These are phyloP conservation scores for Vanderwaltozyma polyspora DNA, from an alignment of 805 yeast species.

Conservation along the genomic window DNA sequence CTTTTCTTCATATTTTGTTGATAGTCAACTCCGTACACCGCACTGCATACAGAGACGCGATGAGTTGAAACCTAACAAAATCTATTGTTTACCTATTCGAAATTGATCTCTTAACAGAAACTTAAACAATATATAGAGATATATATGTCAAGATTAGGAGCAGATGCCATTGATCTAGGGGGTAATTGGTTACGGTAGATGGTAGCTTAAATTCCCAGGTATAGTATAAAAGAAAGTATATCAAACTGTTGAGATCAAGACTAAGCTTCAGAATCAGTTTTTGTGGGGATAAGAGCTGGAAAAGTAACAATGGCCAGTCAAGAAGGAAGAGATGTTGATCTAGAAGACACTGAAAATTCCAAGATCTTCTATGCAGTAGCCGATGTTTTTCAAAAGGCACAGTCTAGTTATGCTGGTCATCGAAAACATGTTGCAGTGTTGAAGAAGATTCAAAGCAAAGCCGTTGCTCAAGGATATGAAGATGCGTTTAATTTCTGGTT, in stretches of 20 bases:
- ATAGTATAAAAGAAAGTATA: no score
- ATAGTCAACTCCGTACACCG: not conserved
- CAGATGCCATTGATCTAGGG: no score
- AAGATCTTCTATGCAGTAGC: conserved; percentile 42
- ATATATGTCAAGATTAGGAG: no score
- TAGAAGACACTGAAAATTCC: conserved; percentile 18
- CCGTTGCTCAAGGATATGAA: conserved; percentile 40
- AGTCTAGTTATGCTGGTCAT: conserved; percentile 61
- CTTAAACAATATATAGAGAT: no score
- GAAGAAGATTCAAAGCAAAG: conserved; percentile 44
- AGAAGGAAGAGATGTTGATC: not conserved
- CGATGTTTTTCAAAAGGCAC: conserved; percentile 72
- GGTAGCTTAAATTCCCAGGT: no score
- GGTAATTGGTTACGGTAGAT: not conserved
- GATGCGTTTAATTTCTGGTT: conserved; percentile 52
- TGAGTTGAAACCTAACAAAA: no score
- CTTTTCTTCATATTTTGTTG: no score
- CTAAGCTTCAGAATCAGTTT: not conserved
- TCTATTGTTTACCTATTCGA: not conserved
- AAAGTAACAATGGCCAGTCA: not conserved
- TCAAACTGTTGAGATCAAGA: no score
- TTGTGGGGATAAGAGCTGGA: not conserved
- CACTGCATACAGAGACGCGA: not conserved
- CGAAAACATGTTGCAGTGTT: conserved; percentile 58
- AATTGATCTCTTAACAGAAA: no score